These are phyloP conservation scores for Crithidia bombi DNA, from an alignment of 208 protist species.

Conservation along the genomic window DNA sequence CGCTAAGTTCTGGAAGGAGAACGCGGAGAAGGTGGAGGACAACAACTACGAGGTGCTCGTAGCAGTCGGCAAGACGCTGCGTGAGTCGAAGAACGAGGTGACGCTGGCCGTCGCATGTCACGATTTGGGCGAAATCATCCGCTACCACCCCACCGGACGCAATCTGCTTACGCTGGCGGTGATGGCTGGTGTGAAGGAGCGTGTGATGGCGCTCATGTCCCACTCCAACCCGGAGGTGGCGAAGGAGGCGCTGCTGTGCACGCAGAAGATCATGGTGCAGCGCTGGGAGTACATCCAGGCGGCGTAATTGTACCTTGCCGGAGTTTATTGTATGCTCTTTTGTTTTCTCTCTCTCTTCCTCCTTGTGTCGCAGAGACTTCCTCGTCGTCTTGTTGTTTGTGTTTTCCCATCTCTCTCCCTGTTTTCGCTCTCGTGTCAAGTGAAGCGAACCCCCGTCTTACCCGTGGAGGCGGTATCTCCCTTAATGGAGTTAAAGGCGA, in stretches of 20 bases:
- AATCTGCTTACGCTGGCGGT: slow-evolving; percentile 68
- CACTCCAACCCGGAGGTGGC: slow-evolving; percentile 73
- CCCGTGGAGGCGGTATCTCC: too few relatives aligned
- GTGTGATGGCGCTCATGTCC: slow-evolving; percentile 88
- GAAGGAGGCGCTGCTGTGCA: slow-evolving; percentile 90
- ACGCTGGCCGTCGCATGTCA: slow-evolving; percentile 90
- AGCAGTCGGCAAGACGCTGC: slow-evolving; percentile 86
- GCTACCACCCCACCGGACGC: slow-evolving; percentile 91
- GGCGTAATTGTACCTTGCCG: too few relatives aligned
- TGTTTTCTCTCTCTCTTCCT: too few relatives aligned
- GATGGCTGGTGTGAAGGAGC: slow-evolving; percentile 86
- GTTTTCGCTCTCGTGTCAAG: too few relatives aligned
- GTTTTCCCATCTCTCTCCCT: too few relatives aligned
- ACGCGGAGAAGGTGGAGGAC: slow-evolving; percentile 86
- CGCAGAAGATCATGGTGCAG: slow-evolving; percentile 95
- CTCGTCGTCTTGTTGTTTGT: too few relatives aligned
- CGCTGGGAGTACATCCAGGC: slow-evolving; percentile 91
- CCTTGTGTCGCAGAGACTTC: too few relatives aligned
- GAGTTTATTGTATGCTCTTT: too few relatives aligned
- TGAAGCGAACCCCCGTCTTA: too few relatives aligned
- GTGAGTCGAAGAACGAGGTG: slow-evolving; percentile 58
- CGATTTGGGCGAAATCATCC: slow-evolving; percentile 93
- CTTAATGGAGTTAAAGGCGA: too few relatives aligned
- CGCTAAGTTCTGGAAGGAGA: slow-evolving; percentile 95
- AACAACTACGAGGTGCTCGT: slow-evolving; percentile 91